Evolutionary conservation across 805 yeast genomes (phyloP), one percentile per base, ranked within the genome.

Genomic region (Metschnikowia bowlesiae): DNA sequence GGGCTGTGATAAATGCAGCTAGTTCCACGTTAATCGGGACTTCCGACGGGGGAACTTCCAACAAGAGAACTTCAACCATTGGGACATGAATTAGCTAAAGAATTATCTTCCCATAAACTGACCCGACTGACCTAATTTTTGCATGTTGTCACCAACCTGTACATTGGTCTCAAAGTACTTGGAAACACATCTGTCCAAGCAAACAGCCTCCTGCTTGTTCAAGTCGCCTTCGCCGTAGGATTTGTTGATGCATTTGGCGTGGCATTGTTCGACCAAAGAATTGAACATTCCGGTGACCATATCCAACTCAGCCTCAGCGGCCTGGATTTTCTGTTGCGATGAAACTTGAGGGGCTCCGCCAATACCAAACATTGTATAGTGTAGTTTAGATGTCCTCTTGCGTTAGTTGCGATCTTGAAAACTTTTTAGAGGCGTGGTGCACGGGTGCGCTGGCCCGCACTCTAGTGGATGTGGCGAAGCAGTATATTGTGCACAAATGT

Each of bases 211-310:
- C 60, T 76, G 82, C 74, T 87, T 88, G 71, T 76, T 79, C 55
- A 91, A 75, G 26, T 84, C 90, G 49, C 89, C 85, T 48, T 88
- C 91, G 47, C 69, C 61, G 73, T 90, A 91, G 47, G 73, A 61
- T 56, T 73, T 75, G 64, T 62, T 78, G 66, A 90, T 86, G 75
- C 98, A 91, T 74, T 91, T 91, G 59, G 74, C 69, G 70, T 91
- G 94, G 68, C 98, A 91, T 60, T 89, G 85, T 62, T 85, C 91
- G 26, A 90, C 95, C 62, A 91, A 76, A 63, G 84, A 60, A 81
- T 92, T 92, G 82, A 92, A 92, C 97, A 92, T 90, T 61, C 94
- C 96, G 37, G 97, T 91, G 61, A 92, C 96, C 84, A 94, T 86
- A 69, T 92, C 99, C 59, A 92, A 80, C 71, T 92, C 99, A 51